Base-by-base conservation (phyloP, 805 yeast species). In the Ogataea populi-albae region DNA sequence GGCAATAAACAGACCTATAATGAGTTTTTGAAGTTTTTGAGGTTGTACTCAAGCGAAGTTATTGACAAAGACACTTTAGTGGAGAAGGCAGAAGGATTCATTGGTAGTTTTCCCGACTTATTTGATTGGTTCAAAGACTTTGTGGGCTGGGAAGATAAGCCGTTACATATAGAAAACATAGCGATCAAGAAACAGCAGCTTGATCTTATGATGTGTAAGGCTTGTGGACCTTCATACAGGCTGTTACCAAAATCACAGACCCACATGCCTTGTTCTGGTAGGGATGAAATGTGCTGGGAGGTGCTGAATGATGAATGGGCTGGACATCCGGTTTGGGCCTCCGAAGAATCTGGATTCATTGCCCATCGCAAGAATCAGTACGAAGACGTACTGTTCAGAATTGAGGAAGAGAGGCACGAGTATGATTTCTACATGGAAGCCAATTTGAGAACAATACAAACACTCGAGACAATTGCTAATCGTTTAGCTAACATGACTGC, bases 311-410 rank as follows among this genome's bases (percentile, higher is more conserved):
- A 93, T 60, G 98, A 91, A 62, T 93, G 98, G 97, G 98, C 93
- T 23, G 96, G 97, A 5, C 98, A 93, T 62, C 99, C 99, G 16
- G 94, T 96, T n/a, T 93, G 99, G 99, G 98, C 98, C 4, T 91
- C 98, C 0, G 99, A 93, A 61, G 99, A 93, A 61, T 86, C 96
- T 9, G 99, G 98, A 0, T 93, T 91, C 53, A 89, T 93, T 57
- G 96, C 98, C n/a, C 99, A 93, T 61, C 78, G 98, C 47, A 93
- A 93, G 63, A 93, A 93, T 58, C 98, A 93, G 65, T 93, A 91
- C 59, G 99, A 93, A 62, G 99, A 93, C 60, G 86, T 93, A 32
- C 65, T 93, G 36, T 89, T 88, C 67, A 82, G 95, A 58, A 86
- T 89, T 40, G 98, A 93, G 62, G 98, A 93, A 59, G 98, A 93